Evolutionary conservation across 805 yeast species (phyloP), one percentile per base, ranked within the genome.

Genomic region (Lachancea dasiensis): DNA sequence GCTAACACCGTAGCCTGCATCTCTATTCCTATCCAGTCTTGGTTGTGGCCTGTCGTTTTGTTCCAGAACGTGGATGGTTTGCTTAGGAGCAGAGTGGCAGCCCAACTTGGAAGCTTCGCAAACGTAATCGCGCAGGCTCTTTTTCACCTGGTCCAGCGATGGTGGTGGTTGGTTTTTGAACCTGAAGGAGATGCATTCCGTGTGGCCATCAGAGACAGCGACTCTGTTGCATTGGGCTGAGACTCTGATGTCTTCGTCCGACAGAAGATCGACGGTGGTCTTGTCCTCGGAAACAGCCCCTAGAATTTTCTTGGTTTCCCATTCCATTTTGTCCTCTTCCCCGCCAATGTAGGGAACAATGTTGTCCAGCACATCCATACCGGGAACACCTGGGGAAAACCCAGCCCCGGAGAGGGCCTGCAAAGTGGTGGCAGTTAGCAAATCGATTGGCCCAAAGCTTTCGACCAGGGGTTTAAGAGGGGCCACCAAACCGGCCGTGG

Each of bases 351-450:
- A 92, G 28, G 98, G 98, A 39, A 92, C 86, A 49, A 92, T 74
- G 67, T 92, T 92, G 66, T 92, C 98, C 52, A 92, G 72, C 39
- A 90, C 79, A 58, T 92, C 97, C 64, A 92, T 89, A 48, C 95
- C 92, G 16, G 95, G 79, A 40, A 89, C 95, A 61, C 98, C 98
- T 34, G 98, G 98, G 7, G 95, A 84, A 62, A 85, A 92, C 3
- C 98, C 98, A 16, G 95, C 98, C 52, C 98, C 98, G 3, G 97
- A 89, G 48, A 92, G 86, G 26, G 98, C 98, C 64, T 92, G 98
- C 63, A 92, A 65, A 11, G 98, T 92, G 39, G 97, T 86, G 34
- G 95, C 76, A 10, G 95, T 81, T 50, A 90, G 73, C 17, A 79
- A 72, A 42, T 85, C 89, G 43, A 92, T 75, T 31, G 97, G 97